Base-by-base conservation (phyloP, 2,329 filamentous ascomycete genomes). In the Ophiostoma piceae region DNA sequence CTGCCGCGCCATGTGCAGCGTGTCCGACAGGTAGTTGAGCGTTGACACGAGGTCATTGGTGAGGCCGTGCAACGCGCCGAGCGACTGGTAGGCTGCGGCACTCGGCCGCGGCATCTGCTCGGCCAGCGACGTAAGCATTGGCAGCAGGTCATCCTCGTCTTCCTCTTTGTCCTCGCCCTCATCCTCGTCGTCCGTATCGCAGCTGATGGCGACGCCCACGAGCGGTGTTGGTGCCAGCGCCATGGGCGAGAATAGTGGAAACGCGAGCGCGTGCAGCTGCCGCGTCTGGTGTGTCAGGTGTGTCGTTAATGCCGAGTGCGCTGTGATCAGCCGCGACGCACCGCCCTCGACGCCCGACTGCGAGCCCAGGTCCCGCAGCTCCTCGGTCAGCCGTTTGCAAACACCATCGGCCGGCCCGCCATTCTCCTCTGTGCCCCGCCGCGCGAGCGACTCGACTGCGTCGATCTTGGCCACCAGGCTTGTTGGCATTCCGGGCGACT, bases 1-100 rank as follows among this genome's bases (percentile, higher is more conserved):
- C 79, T 98, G 94, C 14, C 92, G 89, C 41, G 91, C 93, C 90
- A 98, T 97, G 79, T 98, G 94, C 43, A 99, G 84, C 3, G 92
- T 94, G 78, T 99, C 95, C 7, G 92, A 92, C 4, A 99, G 84
- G 74, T 92, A 90, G 74, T 92, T 92, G 66, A 99, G 85, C 7
- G 92, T 92, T 75, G 92, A 87, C 9, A 94, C 87, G 37, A 94
- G 82, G 72, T 93, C 90, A 35, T 86, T 82, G 0, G 91, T 94
- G 73, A 92, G 83, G 7, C 86, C 83, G 76, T 92, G 89, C 68
- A 94, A 84, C 29, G 87, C 84, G 71, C 88, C 84, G 65, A 94
- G 81, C 11, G 90, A 91, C 74, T 84, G 84, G 74, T 90, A 85
- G 0, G 87, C 87, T 16, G 85, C 76, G 72, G 90, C 85, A 57